Base-by-base conservation (phyloP, 2,329 filamentous ascomycete species). In the Arthrobotrys conoides region DNA sequence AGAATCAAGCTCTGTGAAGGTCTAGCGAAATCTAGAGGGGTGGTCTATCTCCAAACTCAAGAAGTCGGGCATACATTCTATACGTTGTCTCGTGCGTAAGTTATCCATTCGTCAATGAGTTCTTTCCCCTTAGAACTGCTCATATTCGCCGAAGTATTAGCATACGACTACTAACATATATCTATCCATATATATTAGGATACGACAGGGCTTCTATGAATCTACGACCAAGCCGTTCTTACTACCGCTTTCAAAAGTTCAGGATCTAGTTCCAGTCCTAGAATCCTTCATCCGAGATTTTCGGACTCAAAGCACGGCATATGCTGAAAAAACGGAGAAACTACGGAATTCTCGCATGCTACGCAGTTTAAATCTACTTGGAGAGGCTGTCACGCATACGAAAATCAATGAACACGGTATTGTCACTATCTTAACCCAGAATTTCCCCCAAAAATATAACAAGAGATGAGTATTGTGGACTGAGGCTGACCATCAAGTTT, bases 271-370 rank as follows among this genome's bases (percentile, higher is more conserved):
- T 12, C 20, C 63, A 0, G 51, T 59, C 12, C 36, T 78, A 16
- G 75, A 78, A 27, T 68, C 68, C 0, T 78, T 78, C 46, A 8
- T 78, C 20, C 61, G 57, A 48, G 63, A 65, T 5, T 48, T 78
- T 16, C 61, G 68, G 10, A 36, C 68, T 18, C 63, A 72, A 44
- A 72, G 36, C 24, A n/a, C 38, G 0, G 53, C 24, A 0, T 36
- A 65, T 33, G 36, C 18, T 14, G 68, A 78, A 30, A 66, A 48
- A 51, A 41, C 48, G 24, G 22, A 33, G 14, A 44, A 46, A n/a
- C 63, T 78, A 0, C 55, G 24, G 4, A 57, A 71, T 27, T 38
- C 68, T 44, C 41, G 75, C 20, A 48, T 41, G 55, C 36, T 72
- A 18, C 75, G 75, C 1, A 72, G 64, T 51, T 22, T 78, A 10